Evolutionary conservation across 192 early-diverging fungal genomes (phyloP).

Genomic region (Coemansia sp.): DNA sequence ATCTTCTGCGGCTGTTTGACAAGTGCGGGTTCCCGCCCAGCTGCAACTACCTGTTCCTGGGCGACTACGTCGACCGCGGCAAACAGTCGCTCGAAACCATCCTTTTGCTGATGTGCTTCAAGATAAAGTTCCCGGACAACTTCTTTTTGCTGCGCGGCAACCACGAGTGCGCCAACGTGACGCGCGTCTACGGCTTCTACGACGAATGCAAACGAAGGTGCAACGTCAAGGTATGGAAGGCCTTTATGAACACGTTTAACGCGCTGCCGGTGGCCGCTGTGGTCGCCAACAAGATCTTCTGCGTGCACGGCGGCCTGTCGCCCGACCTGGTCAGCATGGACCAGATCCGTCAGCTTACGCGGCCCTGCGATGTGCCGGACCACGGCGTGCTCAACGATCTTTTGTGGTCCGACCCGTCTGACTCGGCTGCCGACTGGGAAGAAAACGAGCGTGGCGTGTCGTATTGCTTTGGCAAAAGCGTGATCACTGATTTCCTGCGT

Average conservation of each 20-base stretch:
- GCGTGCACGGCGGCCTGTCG: slow-evolving; percentile 92
- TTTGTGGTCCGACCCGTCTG: slow-evolving; percentile 92
- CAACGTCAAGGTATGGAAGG: slow-evolving; percentile 86
- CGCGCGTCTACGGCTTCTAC: slow-evolving; percentile 93
- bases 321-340: slow-evolving; percentile 79
- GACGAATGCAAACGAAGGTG: slow-evolving; percentile 94
- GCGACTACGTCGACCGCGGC: slow-evolving; percentile 98
- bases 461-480: slow-evolving; percentile 85
- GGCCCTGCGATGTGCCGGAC: slow-evolving; percentile 90
- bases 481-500: slow-evolving; percentile 80
- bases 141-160: slow-evolving; percentile 97
- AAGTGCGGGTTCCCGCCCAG: slow-evolving; percentile 89
- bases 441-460: slow-evolving; percentile 96
- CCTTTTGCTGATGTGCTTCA: slow-evolving; percentile 89
- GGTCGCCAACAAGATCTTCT: slow-evolving; percentile 92
- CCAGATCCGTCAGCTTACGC: slow-evolving; percentile 74
- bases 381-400: slow-evolving; percentile 89
- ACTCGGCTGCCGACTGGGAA: slow-evolving; percentile 75
- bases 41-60: slow-evolving; percentile 90
- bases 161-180: slow-evolving; percentile 94
- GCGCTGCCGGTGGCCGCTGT: slow-evolving; percentile 88
- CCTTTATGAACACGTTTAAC: slow-evolving; percentile 94
- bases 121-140: slow-evolving; percentile 96
- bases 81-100: slow-evolving; percentile 95
- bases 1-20: slow-evolving; percentile 90